Evolutionary conservation across 2,329 filamentous ascomycete genomes (phyloP), one percentile per base, ranked within the genome.

Genomic region (Thermothelomyces thermophilus): DNA sequence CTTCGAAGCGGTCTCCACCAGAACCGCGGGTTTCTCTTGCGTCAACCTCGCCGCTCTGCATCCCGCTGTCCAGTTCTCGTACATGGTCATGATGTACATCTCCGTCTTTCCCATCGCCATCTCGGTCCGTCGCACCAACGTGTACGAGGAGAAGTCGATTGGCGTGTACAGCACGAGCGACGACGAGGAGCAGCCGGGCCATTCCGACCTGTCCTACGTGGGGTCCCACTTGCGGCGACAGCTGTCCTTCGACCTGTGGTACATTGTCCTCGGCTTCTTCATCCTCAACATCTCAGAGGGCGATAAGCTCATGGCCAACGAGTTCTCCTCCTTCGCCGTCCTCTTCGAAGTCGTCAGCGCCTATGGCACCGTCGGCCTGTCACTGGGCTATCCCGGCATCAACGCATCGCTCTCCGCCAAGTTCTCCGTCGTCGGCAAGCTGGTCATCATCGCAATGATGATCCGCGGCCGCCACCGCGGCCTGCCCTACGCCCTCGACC

Each of bases 21-120:
- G 93, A 63, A 97, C 93, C 0, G 91, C 93, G 3, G 91, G 93
- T 0, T 95, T 96, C 62, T 77, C 86, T 1, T 87, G 86, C 26
- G 80, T 97, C 59, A 89, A 85, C 63, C 71, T 97, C 34, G 73
- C 86, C 1, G 70, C 78, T 0, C 73, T 98, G 2, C 90, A 97
- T 58, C 90, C 93, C 1, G 93, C 87, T 3, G 88, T 96, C 51
- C 90, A 95, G 62, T 89, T 94, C 13, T 88, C 90, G 20, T 97
- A 96, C 70, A 74, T 97, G 68, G 84, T 97, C 67, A 97, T 97
- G 93, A 97, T 97, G 93, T 97, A 97, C 68, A 95, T 97, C 55
- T 95, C 90, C 51, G 87, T 96, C 52, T 95, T 95, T 60, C 91
- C 91, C 5, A 95, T 97, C 60, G 91, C 93, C 64, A 97, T 97